Base-by-base conservation (phyloP, 805 yeast genomes). In the Myxozyma udenii region DNA sequence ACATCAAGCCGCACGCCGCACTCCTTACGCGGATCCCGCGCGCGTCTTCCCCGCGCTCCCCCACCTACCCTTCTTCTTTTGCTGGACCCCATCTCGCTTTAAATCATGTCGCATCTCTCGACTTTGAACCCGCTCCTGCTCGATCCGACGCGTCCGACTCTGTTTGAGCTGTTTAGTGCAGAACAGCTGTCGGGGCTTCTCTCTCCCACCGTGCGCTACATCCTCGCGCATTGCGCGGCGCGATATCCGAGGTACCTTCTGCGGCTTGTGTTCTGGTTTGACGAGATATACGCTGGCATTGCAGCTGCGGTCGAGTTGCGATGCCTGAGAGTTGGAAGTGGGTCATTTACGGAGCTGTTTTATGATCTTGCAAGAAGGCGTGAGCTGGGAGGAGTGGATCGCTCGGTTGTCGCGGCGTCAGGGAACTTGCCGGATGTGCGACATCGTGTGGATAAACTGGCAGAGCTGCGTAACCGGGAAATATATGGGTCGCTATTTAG, bases 271-370 rank as follows among this genome's bases (percentile, higher is more conserved):
- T 80, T 85, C 61, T 71, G 74, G 40, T 89, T 85, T 64, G 96
- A 91, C 66, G 96, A 87, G 71, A 62, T 88, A 33, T 84, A 84
- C 61, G 66, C 84, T 2, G 52, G 78, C 1, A 53, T 84, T 2
- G 71, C 90, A 62, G 81, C 85, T 0, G 51, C 77, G 2, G 70
- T 91, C 1, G 97, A 93, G 66, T 81, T 81, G 73, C 75, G 78
- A 55, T 86, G 83, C 60, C 67, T 91, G 44, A 77, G 72, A 46
- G 73, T 74, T 44, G 86, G 93, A 87, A 90, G 87, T 62, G 80
- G 95, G 0, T 80, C 93, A 1, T 87, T 91, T 63, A 87, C 95
- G 0, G 97, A 91, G 66, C 85, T 86, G 64, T 91, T 91, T 65
- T 91, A 91, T 64, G 98, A 97, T 1, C 69, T 91, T 57, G 88